phyloP scores from a whole-genome alignment of 805 yeast genomes.

The Wickerhamiella parazyma region DNA sequence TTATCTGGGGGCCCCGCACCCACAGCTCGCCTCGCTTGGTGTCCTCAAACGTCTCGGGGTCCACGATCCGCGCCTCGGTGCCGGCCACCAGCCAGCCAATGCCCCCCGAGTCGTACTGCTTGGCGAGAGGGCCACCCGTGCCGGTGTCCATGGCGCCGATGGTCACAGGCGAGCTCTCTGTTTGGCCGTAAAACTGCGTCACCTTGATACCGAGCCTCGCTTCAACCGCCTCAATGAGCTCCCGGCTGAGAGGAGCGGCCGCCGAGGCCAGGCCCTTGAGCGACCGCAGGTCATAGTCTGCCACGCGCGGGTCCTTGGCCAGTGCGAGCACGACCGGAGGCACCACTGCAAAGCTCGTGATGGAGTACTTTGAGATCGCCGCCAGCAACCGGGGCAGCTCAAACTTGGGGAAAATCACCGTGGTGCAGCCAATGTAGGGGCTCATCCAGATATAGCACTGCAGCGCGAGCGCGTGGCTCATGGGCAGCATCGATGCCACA shows the following conservation, averaged over 20 bases:
- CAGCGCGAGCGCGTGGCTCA: slow-evolving; percentile 22
- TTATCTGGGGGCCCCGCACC: slow-evolving; percentile 41
- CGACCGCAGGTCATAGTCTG: slow-evolving; percentile 29
- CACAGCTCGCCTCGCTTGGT: slow-evolving; percentile 39
- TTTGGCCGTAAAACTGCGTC: slow-evolving; percentile 30
- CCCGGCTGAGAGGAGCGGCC: slow-evolving; percentile 32
- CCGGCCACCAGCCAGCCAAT: slow-evolving; percentile 31
- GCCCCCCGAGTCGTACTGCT: slow-evolving; percentile 28
- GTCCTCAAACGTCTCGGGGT: slow-evolving; percentile 14
- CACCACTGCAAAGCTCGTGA: slow-evolving; percentile 30
- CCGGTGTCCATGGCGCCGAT: slow-evolving; percentile 19
- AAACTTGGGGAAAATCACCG: slow-evolving; percentile 19
- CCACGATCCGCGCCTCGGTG: slow-evolving; percentile 35
- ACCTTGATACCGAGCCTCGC: slow-evolving; percentile 1
- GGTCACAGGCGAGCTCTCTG: slow-evolving; percentile 40
- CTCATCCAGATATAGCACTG: slow-evolving; percentile 19
- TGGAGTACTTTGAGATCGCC: slow-evolving; percentile 20
- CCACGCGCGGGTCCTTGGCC: slow-evolving; percentile 32
- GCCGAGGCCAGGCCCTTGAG: slow-evolving; percentile 30
- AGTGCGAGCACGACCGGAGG: slow-evolving; percentile 31
- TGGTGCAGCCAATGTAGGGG: slow-evolving; percentile 13
- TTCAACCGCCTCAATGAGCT: neutral
- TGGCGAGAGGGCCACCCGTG: slow-evolving; percentile 23
- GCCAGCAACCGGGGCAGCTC: slow-evolving; percentile 21
- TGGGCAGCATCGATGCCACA: slow-evolving; percentile 15